These are phyloP conservation scores for Primulina tabacum DNA, from an alignment of 257 asterid genomes.

Conservation along the genomic window DNA sequence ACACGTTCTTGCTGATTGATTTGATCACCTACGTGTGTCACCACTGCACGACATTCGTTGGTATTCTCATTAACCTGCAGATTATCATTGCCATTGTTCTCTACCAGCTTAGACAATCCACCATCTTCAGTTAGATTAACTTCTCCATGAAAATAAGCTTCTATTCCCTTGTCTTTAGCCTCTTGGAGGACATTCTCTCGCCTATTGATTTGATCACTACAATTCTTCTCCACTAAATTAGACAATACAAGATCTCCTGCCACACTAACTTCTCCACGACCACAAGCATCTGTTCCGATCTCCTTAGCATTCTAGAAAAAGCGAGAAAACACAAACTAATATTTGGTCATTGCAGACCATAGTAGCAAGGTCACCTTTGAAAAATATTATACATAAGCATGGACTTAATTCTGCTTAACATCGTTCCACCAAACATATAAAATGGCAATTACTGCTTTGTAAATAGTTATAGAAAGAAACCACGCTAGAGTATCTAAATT, in stretches of 20 bases:
- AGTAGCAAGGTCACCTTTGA: not conserved
- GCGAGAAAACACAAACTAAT: not conserved
- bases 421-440: not conserved
- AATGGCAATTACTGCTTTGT: not conserved
- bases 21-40: not conserved
- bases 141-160: constrained; percentile 10
- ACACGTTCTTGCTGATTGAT: not conserved
- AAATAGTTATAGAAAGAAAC: not conserved
- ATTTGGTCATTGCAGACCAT: not conserved
- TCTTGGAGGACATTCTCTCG: constrained; percentile 5
- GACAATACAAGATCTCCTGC: not conserved
- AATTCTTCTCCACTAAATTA: not conserved
- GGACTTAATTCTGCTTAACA: not conserved
- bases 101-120: not conserved
- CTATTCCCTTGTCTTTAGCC: not conserved
- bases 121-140: not conserved
- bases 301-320: not conserved
- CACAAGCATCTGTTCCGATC: not conserved
- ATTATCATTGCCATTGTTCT: constrained; percentile 3
- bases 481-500: not conserved
- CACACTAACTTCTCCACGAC: not conserved
- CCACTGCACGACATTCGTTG: constrained; percentile 8
- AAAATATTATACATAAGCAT: too few relatives aligned
- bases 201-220: not conserved
- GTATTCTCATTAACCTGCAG: constrained; percentile 1